These are phyloP conservation scores for Penicillium alfredii DNA, from an alignment of 495 filamentous ascomycete genomes.

Conservation along the genomic window DNA sequence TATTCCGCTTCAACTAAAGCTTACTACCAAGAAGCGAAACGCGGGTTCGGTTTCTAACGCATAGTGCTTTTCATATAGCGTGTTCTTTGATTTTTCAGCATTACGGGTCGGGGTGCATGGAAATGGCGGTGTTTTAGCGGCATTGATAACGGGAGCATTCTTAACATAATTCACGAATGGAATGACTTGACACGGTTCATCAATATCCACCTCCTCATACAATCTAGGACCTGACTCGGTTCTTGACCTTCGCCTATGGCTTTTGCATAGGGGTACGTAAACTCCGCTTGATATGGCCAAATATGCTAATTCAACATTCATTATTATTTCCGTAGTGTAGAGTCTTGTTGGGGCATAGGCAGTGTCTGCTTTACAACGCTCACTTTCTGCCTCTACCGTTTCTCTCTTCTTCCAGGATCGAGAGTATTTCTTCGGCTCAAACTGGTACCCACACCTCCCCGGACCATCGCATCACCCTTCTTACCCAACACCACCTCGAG, in stretches of 20 bases:
- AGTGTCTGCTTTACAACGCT: too few species aligned
- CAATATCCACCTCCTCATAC: too few species aligned
- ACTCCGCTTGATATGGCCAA: too few species aligned
- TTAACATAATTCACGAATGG: too few species aligned
- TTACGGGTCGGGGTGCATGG: conserved; percentile 3
- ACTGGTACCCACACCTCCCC: conserved; percentile 38
- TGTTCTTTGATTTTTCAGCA: neutral
- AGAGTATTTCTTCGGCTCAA: conserved; percentile 65
- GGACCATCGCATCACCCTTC: conserved; percentile 49
- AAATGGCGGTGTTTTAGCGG: neutral
- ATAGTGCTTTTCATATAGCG: neutral
- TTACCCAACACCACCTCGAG: conserved; percentile 72
- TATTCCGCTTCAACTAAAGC: conserved; percentile 56
- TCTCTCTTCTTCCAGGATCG: conserved; percentile 33
- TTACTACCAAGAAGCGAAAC: conserved; percentile 39
- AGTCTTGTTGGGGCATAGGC: too few species aligned
- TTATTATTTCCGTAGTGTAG: too few species aligned
- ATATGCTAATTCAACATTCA: too few species aligned
- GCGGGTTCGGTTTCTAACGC: neutral
- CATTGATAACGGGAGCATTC: conserved; percentile 1
- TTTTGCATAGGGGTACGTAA: too few species aligned
- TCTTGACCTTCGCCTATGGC: too few species aligned
- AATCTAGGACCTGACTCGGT: too few species aligned
- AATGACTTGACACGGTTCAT: too few species aligned
- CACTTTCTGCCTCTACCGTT: conserved; percentile 3